Conservation (phyloP, 2,329 filamentous ascomycete species). For the Aureobasidium zeae region DNA sequence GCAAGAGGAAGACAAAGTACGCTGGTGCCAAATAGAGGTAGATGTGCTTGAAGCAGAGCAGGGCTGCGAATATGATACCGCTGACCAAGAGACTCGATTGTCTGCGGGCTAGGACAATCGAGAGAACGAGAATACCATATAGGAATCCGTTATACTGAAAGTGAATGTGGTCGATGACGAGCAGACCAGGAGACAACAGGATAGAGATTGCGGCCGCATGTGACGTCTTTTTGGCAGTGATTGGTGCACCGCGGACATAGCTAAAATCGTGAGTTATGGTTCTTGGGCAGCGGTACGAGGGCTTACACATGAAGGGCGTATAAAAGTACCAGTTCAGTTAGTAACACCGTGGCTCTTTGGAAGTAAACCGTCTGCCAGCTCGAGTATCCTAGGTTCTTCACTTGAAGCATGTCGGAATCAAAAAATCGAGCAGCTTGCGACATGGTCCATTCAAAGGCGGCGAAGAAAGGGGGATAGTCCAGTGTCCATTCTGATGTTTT, state of each 20-base stretch:
- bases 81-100: constrained; percentile 66
- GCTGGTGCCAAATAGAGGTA: constrained; percentile 93
- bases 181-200: constrained; percentile 78
- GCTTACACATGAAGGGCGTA: constrained; percentile 68
- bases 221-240: constrained; percentile 59
- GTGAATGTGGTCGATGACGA: constrained; percentile 97
- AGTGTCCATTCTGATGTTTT: constrained; percentile 98
- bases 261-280: constrained; percentile 36
- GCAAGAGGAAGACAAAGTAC: constrained; percentile 89
- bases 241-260: constrained; percentile 63
- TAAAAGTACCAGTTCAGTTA: constrained; percentile 73
- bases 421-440: constrained; percentile 68
- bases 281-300: background rate
- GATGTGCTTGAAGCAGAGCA: constrained; percentile 95
- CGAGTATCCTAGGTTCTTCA: constrained; percentile 74
- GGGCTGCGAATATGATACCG: constrained; percentile 70
- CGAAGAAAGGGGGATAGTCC: constrained; percentile 97
- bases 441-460: constrained; percentile 88
- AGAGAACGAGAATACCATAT: constrained; percentile 82
- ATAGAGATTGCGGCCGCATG: constrained; percentile 85
- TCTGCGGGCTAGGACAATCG: constrained; percentile 71
- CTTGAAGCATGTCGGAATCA: constrained; percentile 71
- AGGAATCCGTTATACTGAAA: constrained; percentile 99
- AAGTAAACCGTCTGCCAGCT: constrained; percentile 94
- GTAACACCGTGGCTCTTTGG: constrained; percentile 78